Base-by-base conservation (phyloP, 2,329 filamentous ascomycete genomes). In the Pseudopithomyces maydicus region DNA sequence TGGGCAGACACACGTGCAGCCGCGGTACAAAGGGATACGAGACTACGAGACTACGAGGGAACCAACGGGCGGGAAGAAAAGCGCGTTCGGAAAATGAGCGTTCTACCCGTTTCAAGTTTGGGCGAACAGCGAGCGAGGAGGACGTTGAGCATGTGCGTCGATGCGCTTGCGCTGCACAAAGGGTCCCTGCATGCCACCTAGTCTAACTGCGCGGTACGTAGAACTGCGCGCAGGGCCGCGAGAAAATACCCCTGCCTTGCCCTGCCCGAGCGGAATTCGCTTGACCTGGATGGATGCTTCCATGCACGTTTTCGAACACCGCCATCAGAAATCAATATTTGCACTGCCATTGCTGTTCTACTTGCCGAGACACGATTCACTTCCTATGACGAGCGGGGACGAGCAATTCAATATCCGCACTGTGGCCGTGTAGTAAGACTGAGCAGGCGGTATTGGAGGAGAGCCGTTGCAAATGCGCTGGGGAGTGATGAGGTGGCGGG, bases 401-500 rank as follows among this genome's bases (percentile, higher is more conserved):
- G 41, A 10, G 7, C 19, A 23, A 11, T 15, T 45, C 43, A 47
- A 47, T 47, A 47, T 47, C 44, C 44, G 44, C 23, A 32, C 14
- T 6, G 43, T 45, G 43, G 23, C 43, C 43, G 43, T 45, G 43
- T 45, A 45, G 43, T 45, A 29, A 45, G 43, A 23, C 19, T 6
- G n/a, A n/a, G 19, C 2, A 19, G 20, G 41, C 19, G 20, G 35
- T 17, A 17, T 38, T 17, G 35, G 4, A 43, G 6, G 41, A 5
- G 41, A 11, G 41, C 20, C 10, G 10, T 4, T 22, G 20, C 11
- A 26, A 20, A 11, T 20, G 15, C 23, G 11, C 14, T 32, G 14
- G 23, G 43, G 43, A 29, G 32, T 36, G 44, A 47, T 47, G 44
- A 36, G 32, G 44, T 47, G 44, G 44, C 44, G 29, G 44, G 44